These are phyloP conservation scores for Coemansia sp. DNA, from an alignment of 192 early-diverging fungal species.

Conservation along the genomic window DNA sequence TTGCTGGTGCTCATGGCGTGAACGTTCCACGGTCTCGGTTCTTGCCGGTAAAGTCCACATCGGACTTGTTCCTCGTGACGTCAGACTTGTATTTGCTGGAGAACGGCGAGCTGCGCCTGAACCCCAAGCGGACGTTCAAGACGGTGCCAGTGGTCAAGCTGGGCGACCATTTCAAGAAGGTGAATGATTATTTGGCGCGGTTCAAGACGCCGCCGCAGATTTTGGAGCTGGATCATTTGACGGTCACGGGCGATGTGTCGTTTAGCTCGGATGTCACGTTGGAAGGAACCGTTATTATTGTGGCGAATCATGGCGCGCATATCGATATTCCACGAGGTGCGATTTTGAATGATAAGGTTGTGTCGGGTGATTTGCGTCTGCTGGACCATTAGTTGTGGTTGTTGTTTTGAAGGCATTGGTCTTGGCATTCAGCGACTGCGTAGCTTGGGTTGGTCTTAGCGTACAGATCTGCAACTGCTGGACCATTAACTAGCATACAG, in stretches of 20 bases:
- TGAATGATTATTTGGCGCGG: conserved; percentile 79
- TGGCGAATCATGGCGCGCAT: conserved; percentile 94
- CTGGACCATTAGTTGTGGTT: conserved; percentile 62
- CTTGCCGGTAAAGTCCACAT: conserved; percentile 97
- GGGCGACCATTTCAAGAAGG: conserved; percentile 99
- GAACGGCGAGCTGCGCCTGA: conserved; percentile 90
- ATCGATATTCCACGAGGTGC: conserved; percentile 96
- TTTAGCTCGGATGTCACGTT: conserved; percentile 91
- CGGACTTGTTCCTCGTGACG: conserved; percentile 95
- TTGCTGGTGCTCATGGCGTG: conserved; percentile 88
- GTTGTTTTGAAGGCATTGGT: too few species aligned
- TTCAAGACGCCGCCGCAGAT: conserved; percentile 96
- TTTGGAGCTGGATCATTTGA: conserved; percentile 95
- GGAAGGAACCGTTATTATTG: conserved; percentile 96
- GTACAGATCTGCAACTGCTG: too few species aligned
- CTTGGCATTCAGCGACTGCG: neutral
- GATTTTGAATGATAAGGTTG: conserved; percentile 97
- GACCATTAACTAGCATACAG: too few species aligned
- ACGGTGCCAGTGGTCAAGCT: conserved; percentile 93
- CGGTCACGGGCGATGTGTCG: conserved; percentile 97
- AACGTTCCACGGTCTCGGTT: conserved; percentile 98
- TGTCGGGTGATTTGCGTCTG: conserved; percentile 91
- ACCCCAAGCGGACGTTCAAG: conserved; percentile 91
- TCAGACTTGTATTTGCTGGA: conserved; percentile 91
- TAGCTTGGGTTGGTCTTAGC: too few species aligned